Evolutionary conservation across 176 grass and related monocot genomes (phyloP).

Genomic region (Rhynchospora pubera): DNA sequence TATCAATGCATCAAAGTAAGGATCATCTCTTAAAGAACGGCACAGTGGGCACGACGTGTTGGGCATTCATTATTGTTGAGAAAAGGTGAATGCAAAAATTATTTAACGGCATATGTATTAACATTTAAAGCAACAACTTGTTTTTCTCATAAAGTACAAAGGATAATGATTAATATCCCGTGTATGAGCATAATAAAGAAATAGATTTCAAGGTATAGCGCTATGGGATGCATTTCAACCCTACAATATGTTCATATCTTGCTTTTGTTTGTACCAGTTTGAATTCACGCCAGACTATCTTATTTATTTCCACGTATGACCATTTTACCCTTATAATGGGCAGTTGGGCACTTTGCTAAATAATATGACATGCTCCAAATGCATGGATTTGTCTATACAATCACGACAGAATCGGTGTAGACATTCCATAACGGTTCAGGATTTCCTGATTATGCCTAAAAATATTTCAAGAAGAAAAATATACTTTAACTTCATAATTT

Average conservation of each 20-base stretch:
- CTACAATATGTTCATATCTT: not conserved
- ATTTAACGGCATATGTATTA: not conserved
- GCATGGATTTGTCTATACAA: constrained; percentile 33
- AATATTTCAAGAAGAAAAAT: not conserved
- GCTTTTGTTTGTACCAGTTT: not conserved
- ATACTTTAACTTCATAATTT: too few relatives aligned
- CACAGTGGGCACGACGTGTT: constrained; percentile 64
- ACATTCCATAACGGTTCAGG: constrained; percentile 33
- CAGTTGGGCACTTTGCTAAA: not conserved
- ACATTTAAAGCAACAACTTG: not conserved
- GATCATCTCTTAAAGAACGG: constrained; percentile 87
- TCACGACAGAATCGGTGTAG: constrained; percentile 30
- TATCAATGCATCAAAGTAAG: constrained; percentile 66
- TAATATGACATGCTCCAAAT: constrained; percentile 22
- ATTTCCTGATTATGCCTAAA: constrained; percentile 32
- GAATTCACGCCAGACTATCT: not conserved
- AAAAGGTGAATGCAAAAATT: constrained; percentile 1
- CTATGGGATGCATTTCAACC: too few relatives aligned
- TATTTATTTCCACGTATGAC: not conserved
- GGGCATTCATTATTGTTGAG: constrained; percentile 73
- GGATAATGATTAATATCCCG: not conserved
- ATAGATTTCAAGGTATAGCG: not conserved
- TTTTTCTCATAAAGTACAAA: not conserved
- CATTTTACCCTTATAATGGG: not conserved
- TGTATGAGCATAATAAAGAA: not conserved